Percentiles rank a stretch among this genome's conserved stretches.
Conservation (phyloP, 2,329 filamentous ascomycete genomes). For the Fusarium xylarioides region DNA sequence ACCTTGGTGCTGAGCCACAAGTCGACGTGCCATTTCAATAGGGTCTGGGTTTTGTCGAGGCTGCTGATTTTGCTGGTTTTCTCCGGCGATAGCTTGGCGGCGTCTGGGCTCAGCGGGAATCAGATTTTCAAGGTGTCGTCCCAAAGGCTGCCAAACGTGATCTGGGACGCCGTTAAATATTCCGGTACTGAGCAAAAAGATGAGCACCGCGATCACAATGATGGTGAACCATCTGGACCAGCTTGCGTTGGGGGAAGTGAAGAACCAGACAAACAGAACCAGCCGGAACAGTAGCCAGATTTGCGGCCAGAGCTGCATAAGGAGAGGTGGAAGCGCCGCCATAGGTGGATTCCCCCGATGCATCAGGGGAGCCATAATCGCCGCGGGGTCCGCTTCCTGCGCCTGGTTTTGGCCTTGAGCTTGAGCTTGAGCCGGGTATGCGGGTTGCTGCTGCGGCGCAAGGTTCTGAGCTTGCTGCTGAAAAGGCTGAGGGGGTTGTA, state of each 20-base stretch:
- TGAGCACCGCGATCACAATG: constrained; percentile 60
- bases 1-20: constrained; percentile 54
- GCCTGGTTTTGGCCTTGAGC: constrained; percentile 26
- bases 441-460: constrained; percentile 41
- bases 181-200: constrained; percentile 70
- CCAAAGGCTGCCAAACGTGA: constrained; percentile 64
- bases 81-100: constrained; percentile 35
- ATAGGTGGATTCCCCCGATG: constrained; percentile 54
- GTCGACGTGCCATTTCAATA: constrained; percentile 61
- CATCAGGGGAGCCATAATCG: constrained; percentile 34
- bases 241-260: constrained; percentile 65
- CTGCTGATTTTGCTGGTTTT: constrained; percentile 32
- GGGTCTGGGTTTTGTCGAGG: constrained; percentile 53
- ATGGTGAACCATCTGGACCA: constrained; percentile 69
- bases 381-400: constrained; percentile 41
- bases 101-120: constrained; percentile 59
- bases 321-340: constrained; percentile 45
- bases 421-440: constrained; percentile 32
- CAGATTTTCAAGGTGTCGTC: constrained; percentile 67
- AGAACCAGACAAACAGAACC: constrained; percentile 70
- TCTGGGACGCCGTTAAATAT: constrained; percentile 65
- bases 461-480: constrained; percentile 28
- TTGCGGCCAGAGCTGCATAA: constrained; percentile 62
- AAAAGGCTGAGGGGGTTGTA: constrained; percentile 21
- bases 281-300: constrained; percentile 69